Conservation (phyloP, 495 filamentous ascomycete genomes). For the Chlorociboria aeruginascens region DNA sequence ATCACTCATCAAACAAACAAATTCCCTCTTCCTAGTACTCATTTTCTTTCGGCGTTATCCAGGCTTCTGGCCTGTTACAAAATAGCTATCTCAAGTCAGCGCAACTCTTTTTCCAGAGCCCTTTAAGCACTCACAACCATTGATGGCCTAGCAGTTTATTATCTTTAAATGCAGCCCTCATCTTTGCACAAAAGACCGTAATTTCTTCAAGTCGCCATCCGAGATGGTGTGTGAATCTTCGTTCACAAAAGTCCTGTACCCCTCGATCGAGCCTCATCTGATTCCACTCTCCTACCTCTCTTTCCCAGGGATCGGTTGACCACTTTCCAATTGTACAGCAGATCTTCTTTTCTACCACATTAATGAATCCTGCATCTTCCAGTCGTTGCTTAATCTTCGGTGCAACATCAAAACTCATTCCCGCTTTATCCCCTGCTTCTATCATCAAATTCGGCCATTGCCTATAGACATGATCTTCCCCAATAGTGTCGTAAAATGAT, state of each 20-base stretch:
- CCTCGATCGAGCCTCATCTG: slow-evolving; percentile 27
- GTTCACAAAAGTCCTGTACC: slow-evolving; percentile 26
- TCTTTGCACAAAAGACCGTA: too few relatives aligned
- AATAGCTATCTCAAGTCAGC: too few relatives aligned
- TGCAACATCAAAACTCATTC: slow-evolving; percentile 22
- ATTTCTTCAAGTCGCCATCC: too few relatives aligned
- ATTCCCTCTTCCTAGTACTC: too few relatives aligned
- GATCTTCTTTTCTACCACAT: slow-evolving; percentile 35
- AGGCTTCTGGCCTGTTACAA: too few relatives aligned
- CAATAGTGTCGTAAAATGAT: slow-evolving; percentile 10
- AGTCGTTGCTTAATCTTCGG: slow-evolving; percentile 34
- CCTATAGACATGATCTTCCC: neutral
- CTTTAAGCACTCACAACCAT: too few relatives aligned
- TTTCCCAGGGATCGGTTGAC: slow-evolving; percentile 32
- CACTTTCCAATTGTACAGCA: slow-evolving; percentile 39
- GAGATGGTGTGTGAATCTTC: too few relatives aligned
- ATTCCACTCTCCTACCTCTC: slow-evolving; percentile 28
- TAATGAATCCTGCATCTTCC: slow-evolving; percentile 40
- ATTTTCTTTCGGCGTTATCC: too few relatives aligned
- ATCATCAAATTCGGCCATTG: slow-evolving; percentile 27
- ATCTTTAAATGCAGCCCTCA: too few relatives aligned
- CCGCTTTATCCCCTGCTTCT: slow-evolving; percentile 18
- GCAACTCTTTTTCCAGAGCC: too few relatives aligned
- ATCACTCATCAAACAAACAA: too few relatives aligned
- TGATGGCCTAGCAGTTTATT: too few relatives aligned